Conservation (phyloP, 257 asterid species). For the Lithospermum erythrorhizon region DNA sequence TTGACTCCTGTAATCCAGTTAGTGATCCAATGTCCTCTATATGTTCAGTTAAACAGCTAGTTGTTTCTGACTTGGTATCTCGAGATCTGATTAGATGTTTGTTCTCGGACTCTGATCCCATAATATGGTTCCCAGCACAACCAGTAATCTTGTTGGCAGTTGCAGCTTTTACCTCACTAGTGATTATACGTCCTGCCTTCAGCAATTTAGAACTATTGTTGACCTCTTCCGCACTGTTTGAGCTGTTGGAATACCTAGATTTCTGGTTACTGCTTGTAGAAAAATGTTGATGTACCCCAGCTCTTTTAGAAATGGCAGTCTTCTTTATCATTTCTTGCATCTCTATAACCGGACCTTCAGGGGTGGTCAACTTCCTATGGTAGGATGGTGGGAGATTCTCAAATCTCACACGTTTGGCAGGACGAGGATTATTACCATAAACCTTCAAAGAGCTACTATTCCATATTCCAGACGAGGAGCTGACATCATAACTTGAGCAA, state of each 20-base stretch:
- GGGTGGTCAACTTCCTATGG: no score
- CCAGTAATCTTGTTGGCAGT: neutral
- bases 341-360: slow-evolving; percentile 11
- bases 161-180: slow-evolving; percentile 7
- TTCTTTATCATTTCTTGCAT: slow-evolving; percentile 7
- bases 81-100: slow-evolving; percentile 11
- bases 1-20: slow-evolving; percentile 11
- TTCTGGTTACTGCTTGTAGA: slow-evolving; percentile 9
- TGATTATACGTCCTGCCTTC: slow-evolving; percentile 12
- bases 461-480: slow-evolving; percentile 18
- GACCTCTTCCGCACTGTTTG: slow-evolving; percentile 20
- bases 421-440: no score
- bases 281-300: slow-evolving; percentile 18
- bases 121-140: slow-evolving; percentile 11
- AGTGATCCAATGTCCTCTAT: slow-evolving; percentile 10
- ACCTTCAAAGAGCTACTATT: neutral
- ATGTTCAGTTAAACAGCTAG: slow-evolving; percentile 11
- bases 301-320: slow-evolving; percentile 10
- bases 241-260: slow-evolving; percentile 11
- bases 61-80: slow-evolving; percentile 11
- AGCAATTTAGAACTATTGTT: slow-evolving; percentile 15
- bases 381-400: no score
- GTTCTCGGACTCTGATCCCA: slow-evolving; percentile 14
- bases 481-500: neutral
- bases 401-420: neutral